Base-by-base conservation (phyloP, 495 filamentous ascomycete genomes). In the Hypoxylon perforatum region DNA sequence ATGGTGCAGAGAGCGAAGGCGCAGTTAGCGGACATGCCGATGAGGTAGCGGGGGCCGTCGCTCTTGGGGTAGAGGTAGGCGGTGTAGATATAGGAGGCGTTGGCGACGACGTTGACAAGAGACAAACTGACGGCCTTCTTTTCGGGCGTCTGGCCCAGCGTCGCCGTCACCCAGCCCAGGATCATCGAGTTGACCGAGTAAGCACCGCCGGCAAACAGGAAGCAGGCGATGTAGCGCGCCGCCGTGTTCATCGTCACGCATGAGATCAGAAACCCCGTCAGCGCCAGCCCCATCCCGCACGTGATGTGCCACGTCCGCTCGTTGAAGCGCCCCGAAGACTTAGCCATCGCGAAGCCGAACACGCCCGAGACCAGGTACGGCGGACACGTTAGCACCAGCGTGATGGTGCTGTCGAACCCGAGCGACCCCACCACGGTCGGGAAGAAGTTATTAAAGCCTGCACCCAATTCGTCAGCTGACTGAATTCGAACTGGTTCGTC, bases 251-350 rank as follows among this genome's bases (percentile, higher is more conserved):
- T 59, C 1, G 79, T 81, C 3, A 72, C 73, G 66, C 54, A 51
- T 6, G 70, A 69, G 1, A 81, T 70, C 6, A 78, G 68, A 58
- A 84, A 84, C 12, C 83, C 81, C 14, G 80, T 57, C 14, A 78
- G 73, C 7, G 79, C 81, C 22, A 82, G 51, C 0, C 58, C 57
- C 61, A 74, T 80, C 2, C 71, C 73, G 9, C 65, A 23, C 8
- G 76, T 78, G 66, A 86, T 83, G 62, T 85, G 80, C 77, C 78
- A 84, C 1, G 78, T 82, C 8, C 80, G 72, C 57, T 85, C 82
- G 56, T 83, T 81, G 63, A 74, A 76, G 21, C 62, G 66, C 14
- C 78, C 82, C 1, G 76, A 80, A 3, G 71, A 75, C 71, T 71
- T 80, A 11, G 75, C 76, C 28, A 79, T 74, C 33, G 67, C 22